Evolutionary conservation across 176 grass and related monocot species (phyloP).

Genomic region (Triticum aestivum): IWGSC_CS_RefSeq_v2.1 NC_057809.1:108741169-108741668

Average conservation of each 20-base stretch:
- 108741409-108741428: conserved; percentile 56
- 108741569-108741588: conserved; percentile 69
- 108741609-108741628: background rate
- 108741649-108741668: conserved; percentile 28
- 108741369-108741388: conserved; percentile 68
- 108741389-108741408: conserved; percentile 42
- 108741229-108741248: conserved; percentile 62
- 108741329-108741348: conserved; percentile 33
- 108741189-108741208: conserved; percentile 53
- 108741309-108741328: conserved; percentile 60
- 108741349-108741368: conserved; percentile 72
- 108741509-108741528: conserved; percentile 38
- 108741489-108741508: conserved; percentile 66
- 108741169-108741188: conserved; percentile 50
- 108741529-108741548: conserved; percentile 51
- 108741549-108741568: conserved; percentile 34
- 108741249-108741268: conserved; percentile 49
- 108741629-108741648: background rate
- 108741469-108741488: conserved; percentile 20
- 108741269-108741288: conserved; percentile 61
- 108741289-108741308: conserved; percentile 66
- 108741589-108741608: conserved; percentile 95
- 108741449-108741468: conserved; percentile 47
- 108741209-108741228: conserved; percentile 63
- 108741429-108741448: conserved; percentile 60